Evolutionary conservation across 1,139 yeast species (phyloP).

Genomic region (Tardiomyces blankii): DNA sequence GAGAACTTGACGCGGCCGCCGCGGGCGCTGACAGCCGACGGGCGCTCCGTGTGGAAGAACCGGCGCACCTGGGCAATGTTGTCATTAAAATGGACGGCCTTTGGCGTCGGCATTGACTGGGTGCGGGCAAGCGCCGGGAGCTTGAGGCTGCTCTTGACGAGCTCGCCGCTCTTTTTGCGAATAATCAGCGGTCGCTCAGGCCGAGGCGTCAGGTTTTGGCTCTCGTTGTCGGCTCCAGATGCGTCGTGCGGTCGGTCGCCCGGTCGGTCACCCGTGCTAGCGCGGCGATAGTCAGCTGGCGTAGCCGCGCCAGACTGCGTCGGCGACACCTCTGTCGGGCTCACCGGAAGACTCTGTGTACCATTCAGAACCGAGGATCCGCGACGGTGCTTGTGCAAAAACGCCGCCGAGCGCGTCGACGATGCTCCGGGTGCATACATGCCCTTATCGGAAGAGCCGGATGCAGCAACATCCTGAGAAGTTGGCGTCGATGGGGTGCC

Average conservation of each 20-base stretch:
- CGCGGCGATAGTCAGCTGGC: neutral
- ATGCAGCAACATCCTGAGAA: too few relatives aligned
- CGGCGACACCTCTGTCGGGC: neutral
- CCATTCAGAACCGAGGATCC: neutral
- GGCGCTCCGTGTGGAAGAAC: conserved; percentile 60
- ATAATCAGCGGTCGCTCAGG: conserved; percentile 26
- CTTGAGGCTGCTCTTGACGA: conserved; percentile 64
- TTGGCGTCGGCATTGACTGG: conserved; percentile 68
- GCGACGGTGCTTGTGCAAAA: neutral
- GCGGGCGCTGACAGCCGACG: conserved; percentile 53
- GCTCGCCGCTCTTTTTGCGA: conserved; percentile 71
- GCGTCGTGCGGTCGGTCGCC: too few relatives aligned
- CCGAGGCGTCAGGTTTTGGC: too few relatives aligned
- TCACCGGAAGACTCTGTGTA: neutral
- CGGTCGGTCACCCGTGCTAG: too few relatives aligned
- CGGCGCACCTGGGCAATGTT: conserved; percentile 55
- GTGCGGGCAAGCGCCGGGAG: conserved; percentile 38
- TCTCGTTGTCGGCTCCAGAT: too few relatives aligned
- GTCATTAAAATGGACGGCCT: conserved; percentile 71
- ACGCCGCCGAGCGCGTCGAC: neutral
- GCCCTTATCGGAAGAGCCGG: neutral
- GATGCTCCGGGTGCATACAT: neutral
- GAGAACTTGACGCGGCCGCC: conserved; percentile 19
- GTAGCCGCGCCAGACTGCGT: neutral
- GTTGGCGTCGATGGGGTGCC: too few relatives aligned